Percentiles rank a stretch among this genome's conserved stretches.
phyloP scores from a whole-genome alignment of 371 early-diverging fungal species.

The Lichtheimia ramosa region DNA sequence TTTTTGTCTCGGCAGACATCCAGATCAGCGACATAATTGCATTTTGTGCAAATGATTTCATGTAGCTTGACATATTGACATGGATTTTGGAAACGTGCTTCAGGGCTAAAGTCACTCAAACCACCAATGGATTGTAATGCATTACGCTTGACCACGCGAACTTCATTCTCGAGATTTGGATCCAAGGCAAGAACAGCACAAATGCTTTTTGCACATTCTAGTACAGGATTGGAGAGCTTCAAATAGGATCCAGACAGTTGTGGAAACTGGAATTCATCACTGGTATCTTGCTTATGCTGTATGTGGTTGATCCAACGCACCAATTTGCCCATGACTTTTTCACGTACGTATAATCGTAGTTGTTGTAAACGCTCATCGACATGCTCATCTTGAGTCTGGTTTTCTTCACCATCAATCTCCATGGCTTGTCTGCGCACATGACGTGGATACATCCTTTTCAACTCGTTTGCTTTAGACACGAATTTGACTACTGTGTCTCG shows the following conservation, averaged over 20 bases:
- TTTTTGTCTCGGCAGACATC: slow-evolving; percentile 88
- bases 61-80: slow-evolving; percentile 75
- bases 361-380: slow-evolving; percentile 25
- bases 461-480: slow-evolving; percentile 51
- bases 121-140: slow-evolving; percentile 66
- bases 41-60: slow-evolving; percentile 86
- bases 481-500: slow-evolving; percentile 53
- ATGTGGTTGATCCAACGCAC: slow-evolving; percentile 42
- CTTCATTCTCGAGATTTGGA: slow-evolving; percentile 54
- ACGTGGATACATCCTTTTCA: slow-evolving; percentile 26
- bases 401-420: slow-evolving; percentile 12
- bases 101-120: slow-evolving; percentile 77
- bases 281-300: slow-evolving; percentile 25
- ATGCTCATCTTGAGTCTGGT: slow-evolving; percentile 2
- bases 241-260: slow-evolving; percentile 71
- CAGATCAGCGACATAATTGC: slow-evolving; percentile 80
- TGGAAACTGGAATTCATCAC: slow-evolving; percentile 58
- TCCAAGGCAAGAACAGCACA: slow-evolving; percentile 78
- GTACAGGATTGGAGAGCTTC: slow-evolving; percentile 59
- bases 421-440: slow-evolving; percentile 13
- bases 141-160: slow-evolving; percentile 74
- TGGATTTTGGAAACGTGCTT: slow-evolving; percentile 77
- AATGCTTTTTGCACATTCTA: slow-evolving; percentile 79
- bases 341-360: slow-evolving; percentile 39
- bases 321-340: slow-evolving; percentile 49